Percentiles rank a stretch among this genome's conserved stretches.
phyloP scores from a whole-genome alignment of 1,284 basidiomycete genomes.

The Amylostereum chailletii region DNA sequence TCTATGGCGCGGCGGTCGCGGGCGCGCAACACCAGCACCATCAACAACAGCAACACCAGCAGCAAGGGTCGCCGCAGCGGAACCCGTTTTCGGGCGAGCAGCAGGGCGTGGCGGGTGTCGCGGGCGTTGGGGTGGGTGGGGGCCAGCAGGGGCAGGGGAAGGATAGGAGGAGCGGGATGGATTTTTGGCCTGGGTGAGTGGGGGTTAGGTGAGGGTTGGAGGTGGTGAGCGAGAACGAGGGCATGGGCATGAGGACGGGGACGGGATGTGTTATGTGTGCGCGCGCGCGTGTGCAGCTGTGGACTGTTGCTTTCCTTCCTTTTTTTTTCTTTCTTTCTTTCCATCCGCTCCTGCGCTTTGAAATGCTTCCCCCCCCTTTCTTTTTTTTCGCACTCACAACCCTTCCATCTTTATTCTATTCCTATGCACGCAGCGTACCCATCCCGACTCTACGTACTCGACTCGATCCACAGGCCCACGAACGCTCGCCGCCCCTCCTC shows the following conservation, averaged over 20 bases:
- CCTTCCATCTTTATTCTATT: too few relatives aligned
- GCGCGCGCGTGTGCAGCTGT: not conserved
- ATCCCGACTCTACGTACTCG: too few relatives aligned
- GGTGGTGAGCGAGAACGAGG: not conserved
- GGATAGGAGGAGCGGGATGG: conserved; percentile 59
- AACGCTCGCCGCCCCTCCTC: too few relatives aligned
- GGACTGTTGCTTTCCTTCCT: not conserved
- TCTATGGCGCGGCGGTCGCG: conserved; percentile 51
- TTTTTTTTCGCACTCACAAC: too few relatives aligned
- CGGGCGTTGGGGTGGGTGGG: conserved; percentile 24
- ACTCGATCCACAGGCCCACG: too few relatives aligned
- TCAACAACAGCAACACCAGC: conserved; percentile 5
- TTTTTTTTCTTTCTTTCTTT: not conserved
- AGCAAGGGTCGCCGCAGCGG: conserved; percentile 32
- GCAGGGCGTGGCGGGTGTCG: not conserved
- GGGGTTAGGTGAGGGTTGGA: not conserved
- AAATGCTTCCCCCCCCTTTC: too few relatives aligned
- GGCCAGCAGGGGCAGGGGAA: conserved; percentile 41
- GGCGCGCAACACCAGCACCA: conserved; percentile 22
- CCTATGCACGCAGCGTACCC: too few relatives aligned
- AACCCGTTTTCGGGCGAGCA: conserved; percentile 39
- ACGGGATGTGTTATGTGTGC: not conserved
- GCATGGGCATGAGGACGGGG: not conserved
- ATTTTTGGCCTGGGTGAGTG: conserved; percentile 64
- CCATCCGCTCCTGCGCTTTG: not conserved